Percentiles rank a stretch among this genome's conserved stretches.
Evolutionary conservation across 2,329 filamentous ascomycete species (phyloP).

Genomic region (Stylonectria norvegica): DNA sequence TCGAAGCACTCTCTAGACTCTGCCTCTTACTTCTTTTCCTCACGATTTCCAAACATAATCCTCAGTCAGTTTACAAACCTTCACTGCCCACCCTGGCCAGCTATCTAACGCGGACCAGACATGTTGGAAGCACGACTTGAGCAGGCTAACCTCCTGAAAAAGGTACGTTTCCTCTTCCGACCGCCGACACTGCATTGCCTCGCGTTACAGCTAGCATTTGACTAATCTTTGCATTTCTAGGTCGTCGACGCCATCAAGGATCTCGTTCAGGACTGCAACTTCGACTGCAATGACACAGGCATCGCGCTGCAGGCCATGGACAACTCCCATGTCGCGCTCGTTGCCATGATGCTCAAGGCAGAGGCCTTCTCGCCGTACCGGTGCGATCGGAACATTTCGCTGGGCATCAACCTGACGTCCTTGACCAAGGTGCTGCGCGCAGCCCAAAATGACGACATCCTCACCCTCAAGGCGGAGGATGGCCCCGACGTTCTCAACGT

Average conservation of each 20-base stretch:
- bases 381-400: constrained; percentile 97
- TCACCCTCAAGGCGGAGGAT: constrained; percentile 97
- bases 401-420: constrained; percentile 94
- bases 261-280: constrained; percentile 99
- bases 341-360: constrained; percentile 97
- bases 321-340: constrained; percentile 98
- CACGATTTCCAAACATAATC: background rate
- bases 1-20: background rate
- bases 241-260: constrained; percentile 99
- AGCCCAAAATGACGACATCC: constrained; percentile 87
- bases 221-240: constrained; percentile 42
- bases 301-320: constrained; percentile 99
- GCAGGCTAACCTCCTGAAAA: constrained; percentile 92
- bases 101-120: constrained; percentile 33
- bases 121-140: constrained; percentile 98
- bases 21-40: background rate
- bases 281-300: constrained; percentile 99
- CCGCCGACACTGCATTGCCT: background rate
- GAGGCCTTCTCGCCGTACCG: constrained; percentile 93
- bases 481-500: constrained; percentile 93
- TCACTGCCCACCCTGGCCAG: background rate
- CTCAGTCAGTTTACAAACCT: constrained; percentile 5
- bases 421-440: constrained; percentile 96
- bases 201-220: background rate
- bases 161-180: constrained; percentile 54